These are phyloP conservation scores for Cenchrus purpureus DNA, from an alignment of 176 grass and related monocot genomes.

Conservation along the genomic window DNA sequence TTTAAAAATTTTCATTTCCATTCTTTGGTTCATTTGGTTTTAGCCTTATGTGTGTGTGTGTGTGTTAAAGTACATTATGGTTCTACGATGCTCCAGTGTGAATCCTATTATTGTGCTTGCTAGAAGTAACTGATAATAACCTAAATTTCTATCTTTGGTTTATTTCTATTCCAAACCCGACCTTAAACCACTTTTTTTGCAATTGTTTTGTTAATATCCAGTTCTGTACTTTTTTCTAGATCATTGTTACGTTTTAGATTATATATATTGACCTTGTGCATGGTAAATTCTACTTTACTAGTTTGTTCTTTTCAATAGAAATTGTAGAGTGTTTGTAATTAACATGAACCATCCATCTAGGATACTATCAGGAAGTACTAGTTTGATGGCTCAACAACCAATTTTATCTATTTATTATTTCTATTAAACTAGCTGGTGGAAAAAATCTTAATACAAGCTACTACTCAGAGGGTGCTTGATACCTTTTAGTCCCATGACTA, in stretches of 20 bases:
- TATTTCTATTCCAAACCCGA: background rate
- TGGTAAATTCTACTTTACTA: background rate
- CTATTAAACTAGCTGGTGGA: too few relatives aligned
- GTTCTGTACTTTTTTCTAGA: background rate
- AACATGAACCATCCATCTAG: too few relatives aligned
- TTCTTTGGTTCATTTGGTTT: background rate
- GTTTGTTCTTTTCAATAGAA: background rate
- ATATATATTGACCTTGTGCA: background rate
- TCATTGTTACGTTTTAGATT: background rate
- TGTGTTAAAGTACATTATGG: background rate
- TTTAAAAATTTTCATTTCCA: background rate
- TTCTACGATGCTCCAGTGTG: background rate
- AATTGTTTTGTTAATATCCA: too few relatives aligned
- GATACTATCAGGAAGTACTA: too few relatives aligned
- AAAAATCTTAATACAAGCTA: too few relatives aligned
- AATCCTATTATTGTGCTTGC: background rate
- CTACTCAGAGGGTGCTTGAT: too few relatives aligned
- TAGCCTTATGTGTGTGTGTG: background rate
- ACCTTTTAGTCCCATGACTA: too few relatives aligned
- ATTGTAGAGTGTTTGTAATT: too few relatives aligned
- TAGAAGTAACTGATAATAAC: background rate
- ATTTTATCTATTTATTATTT: too few relatives aligned
- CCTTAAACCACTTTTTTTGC: background rate
- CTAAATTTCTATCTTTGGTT: background rate
- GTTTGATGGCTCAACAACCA: too few relatives aligned